These are phyloP conservation scores for Ceriops tagal DNA, from an alignment of 345 rosid species.

Conservation along the genomic window DNA sequence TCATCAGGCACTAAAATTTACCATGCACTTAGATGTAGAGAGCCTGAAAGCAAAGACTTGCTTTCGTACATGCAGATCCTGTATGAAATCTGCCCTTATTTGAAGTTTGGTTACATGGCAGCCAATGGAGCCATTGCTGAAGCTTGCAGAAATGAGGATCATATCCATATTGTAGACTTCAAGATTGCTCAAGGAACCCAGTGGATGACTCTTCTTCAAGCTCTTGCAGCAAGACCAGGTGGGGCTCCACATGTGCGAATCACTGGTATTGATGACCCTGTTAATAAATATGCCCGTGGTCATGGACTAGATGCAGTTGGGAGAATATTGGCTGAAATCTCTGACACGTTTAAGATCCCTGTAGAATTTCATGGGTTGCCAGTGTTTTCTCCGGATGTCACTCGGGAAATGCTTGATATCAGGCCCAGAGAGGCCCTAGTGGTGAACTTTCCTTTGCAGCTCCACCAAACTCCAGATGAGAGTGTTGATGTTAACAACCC, in stretches of 20 bases:
- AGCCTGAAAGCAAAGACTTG: constrained; percentile 61
- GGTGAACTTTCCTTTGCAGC: constrained; percentile 66
- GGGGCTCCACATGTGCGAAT: constrained; percentile 67
- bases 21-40: constrained; percentile 45
- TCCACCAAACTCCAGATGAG: constrained; percentile 72
- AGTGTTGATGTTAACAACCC: constrained; percentile 43
- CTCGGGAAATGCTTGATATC: constrained; percentile 55
- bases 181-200: constrained; percentile 66
- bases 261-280: constrained; percentile 67
- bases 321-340: constrained; percentile 40
- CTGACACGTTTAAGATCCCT: constrained; percentile 48
- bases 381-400: constrained; percentile 49
- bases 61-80: constrained; percentile 58
- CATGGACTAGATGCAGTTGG: constrained; percentile 52
- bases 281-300: constrained; percentile 45
- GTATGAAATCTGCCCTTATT: constrained; percentile 69
- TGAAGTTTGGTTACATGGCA: constrained; percentile 79
- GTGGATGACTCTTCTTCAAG: constrained; percentile 69
- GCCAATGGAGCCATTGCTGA: constrained; percentile 81
- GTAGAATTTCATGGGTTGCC: constrained; percentile 58
- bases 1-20: constrained; percentile 46
- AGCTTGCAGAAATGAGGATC: constrained; percentile 56
- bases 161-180: constrained; percentile 65
- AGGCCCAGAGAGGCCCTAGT: constrained; percentile 64
- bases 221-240: constrained; percentile 63